These are phyloP conservation scores for Pelargonium myrrhifolium DNA, from an alignment of 441 rosid species.

Conservation along the genomic window DNA sequence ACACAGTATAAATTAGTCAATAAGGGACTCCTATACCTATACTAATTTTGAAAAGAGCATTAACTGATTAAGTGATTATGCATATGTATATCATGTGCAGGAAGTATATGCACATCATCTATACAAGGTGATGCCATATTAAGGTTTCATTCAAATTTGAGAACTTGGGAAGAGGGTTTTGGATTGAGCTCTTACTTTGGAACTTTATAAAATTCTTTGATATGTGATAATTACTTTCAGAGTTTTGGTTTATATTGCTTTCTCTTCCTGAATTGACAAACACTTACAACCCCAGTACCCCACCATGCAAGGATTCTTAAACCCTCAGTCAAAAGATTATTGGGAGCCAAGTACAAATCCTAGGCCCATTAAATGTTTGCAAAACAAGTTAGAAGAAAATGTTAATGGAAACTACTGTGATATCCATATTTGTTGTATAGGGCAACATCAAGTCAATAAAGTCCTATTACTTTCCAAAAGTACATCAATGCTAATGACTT, in stretches of 20 bases:
- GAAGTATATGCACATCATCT: not conserved
- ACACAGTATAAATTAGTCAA: constrained; percentile 10
- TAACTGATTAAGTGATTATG: not conserved
- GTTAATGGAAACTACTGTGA: no score
- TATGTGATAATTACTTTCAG: no score
- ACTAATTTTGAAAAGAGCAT: not conserved
- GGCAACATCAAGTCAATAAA: not conserved
- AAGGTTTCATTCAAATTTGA: not conserved
- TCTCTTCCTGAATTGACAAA: no score
- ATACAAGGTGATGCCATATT: not conserved
- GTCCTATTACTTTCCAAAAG: not conserved
- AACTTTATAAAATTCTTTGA: not conserved
- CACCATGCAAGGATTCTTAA: no score
- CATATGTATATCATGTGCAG: not conserved
- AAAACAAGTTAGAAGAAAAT: not conserved
- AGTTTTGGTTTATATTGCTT: no score
- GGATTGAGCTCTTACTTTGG: not conserved
- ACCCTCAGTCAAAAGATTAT: no score
- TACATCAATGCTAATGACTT: not conserved
- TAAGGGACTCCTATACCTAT: not conserved
- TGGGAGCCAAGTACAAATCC: not conserved
- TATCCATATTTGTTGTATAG: not conserved
- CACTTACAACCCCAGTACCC: no score
- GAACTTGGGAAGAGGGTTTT: not conserved
- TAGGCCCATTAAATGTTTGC: not conserved